Conservation (phyloP, 768 basidiomycete species). For the Kockovaella imperatae region DNA sequence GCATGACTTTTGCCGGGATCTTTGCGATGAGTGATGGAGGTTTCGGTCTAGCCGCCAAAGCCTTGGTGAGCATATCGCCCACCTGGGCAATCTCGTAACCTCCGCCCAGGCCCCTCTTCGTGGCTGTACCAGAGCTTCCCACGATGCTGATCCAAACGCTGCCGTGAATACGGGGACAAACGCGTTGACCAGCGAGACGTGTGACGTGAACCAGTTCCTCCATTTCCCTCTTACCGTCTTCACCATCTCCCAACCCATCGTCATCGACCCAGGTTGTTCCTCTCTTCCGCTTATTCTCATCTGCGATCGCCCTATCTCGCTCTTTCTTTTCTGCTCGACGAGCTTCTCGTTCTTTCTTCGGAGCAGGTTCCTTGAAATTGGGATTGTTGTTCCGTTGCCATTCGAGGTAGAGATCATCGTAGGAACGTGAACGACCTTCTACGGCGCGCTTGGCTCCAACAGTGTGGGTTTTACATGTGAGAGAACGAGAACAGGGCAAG, state of each 20-base stretch:
- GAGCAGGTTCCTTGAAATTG: conserved; percentile 33
- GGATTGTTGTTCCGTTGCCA: conserved; percentile 52
- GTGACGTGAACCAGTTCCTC: conserved; percentile 27
- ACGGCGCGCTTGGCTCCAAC: conserved; percentile 95
- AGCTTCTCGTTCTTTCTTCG: conserved; percentile 1
- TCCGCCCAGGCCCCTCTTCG: neutral
- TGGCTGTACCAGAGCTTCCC: too few species aligned
- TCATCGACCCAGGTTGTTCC: conserved; percentile 4
- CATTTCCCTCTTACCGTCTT: conserved; percentile 25
- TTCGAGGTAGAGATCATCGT: conserved; percentile 80
- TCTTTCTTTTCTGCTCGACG: neutral
- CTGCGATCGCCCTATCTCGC: conserved; percentile 1
- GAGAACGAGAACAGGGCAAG: conserved; percentile 82
- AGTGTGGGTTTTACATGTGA: conserved; percentile 96
- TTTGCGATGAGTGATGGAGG: neutral
- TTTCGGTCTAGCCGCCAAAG: conserved; percentile 19
- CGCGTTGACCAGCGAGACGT: conserved; percentile 16
- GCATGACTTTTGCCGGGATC: neutral
- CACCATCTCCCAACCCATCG: conserved; percentile 18
- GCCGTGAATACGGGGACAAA: neutral
- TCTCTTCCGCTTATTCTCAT: conserved; percentile 1
- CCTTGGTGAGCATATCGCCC: conserved; percentile 24
- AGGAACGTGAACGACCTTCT: conserved; percentile 68
- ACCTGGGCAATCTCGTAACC: conserved; percentile 13
- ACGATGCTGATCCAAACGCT: neutral